Evolutionary conservation across 192 early-diverging fungal species (phyloP).

Genomic region (Backusella australiensis): DNA sequence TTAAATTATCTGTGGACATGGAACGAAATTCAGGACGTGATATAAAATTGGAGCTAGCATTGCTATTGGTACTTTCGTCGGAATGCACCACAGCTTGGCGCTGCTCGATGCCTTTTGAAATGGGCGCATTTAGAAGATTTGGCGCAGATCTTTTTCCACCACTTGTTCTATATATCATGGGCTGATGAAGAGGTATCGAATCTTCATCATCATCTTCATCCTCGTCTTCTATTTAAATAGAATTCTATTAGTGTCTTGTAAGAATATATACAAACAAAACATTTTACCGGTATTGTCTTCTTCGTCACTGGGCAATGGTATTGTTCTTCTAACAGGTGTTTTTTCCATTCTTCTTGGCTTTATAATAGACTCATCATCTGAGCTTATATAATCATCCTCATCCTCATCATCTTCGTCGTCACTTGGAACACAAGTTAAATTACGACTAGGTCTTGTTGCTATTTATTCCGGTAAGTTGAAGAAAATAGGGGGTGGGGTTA

Average conservation of each 20-base stretch:
- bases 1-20: not conserved
- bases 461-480: not conserved
- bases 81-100: constrained; percentile 4
- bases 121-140: not conserved
- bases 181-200: not conserved
- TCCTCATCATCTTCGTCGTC: constrained; percentile 20
- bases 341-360: not conserved
- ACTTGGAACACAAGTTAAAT: constrained; percentile 17
- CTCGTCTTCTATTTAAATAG: not conserved
- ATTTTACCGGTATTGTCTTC: constrained; percentile 20
- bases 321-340: not conserved
- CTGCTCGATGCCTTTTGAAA: not conserved
- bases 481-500: not conserved
- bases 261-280: not conserved
- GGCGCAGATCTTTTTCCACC: not conserved
- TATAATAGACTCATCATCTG: constrained; percentile 17
- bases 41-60: not conserved
- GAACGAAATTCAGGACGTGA: not conserved
- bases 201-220: not conserved
- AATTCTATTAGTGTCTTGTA: not conserved
- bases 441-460: constrained; percentile 2
- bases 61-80: constrained; percentile 15
- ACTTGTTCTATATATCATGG: not conserved
- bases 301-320: constrained; percentile 26
- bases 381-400: not conserved